phyloP scores from a whole-genome alignment of 345 rosid genomes.

The Eucalyptus erythrocorys region DNA sequence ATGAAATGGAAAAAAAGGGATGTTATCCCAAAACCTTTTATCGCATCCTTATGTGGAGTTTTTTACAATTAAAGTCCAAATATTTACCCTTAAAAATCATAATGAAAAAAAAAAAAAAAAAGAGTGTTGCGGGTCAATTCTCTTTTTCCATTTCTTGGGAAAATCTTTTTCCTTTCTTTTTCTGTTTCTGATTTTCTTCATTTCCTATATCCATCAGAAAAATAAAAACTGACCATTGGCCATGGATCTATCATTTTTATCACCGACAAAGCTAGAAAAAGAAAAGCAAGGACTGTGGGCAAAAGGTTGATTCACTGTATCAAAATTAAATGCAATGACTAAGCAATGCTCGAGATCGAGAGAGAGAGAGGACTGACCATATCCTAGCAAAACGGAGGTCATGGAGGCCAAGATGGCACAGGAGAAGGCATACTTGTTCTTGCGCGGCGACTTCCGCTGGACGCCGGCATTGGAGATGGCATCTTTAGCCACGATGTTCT shows the following conservation, averaged over 20 bases:
- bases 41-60: neutral
- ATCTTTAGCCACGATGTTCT: neutral
- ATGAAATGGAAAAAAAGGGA: neutral
- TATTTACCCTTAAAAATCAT: neutral
- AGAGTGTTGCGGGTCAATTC: neutral
- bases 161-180: neutral
- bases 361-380: conserved; percentile 24
- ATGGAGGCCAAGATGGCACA: conserved; percentile 65
- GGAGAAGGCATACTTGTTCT: conserved; percentile 51
- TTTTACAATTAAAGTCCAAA: neutral
- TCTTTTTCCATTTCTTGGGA: neutral
- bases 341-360: neutral
- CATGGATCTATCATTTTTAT: neutral
- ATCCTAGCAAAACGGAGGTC: conserved; percentile 76
- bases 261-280: neutral
- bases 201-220: neutral
- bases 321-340: no score
- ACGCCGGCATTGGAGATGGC: neutral
- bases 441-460: conserved; percentile 1
- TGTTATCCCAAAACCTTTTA: neutral
- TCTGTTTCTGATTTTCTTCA: neutral
- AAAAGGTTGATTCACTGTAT: neutral
- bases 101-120: neutral
- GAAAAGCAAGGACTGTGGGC: neutral
- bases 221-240: neutral